Evolutionary conservation across 495 filamentous ascomycete genomes (phyloP).

Genomic region (Aspergillus bridgeri): DNA sequence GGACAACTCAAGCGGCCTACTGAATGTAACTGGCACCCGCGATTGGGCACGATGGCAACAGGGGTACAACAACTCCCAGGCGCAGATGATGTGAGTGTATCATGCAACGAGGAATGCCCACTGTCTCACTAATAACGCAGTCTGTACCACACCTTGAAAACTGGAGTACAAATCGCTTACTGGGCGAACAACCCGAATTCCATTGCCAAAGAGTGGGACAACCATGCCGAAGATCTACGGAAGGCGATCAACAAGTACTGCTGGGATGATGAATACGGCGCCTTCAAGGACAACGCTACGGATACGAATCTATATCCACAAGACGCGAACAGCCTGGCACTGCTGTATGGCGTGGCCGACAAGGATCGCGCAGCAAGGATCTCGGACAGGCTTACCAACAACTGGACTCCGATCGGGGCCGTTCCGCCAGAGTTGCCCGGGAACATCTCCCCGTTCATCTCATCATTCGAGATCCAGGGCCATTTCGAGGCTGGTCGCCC

Average conservation of each 20-base stretch:
- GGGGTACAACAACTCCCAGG: constrained; percentile 50
- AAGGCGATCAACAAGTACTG: constrained; percentile 45
- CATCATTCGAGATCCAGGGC: constrained; percentile 58
- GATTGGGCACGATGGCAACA: constrained; percentile 59
- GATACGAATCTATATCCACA: constrained; percentile 46
- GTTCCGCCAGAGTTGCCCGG: constrained; percentile 55
- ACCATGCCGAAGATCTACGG: constrained; percentile 35
- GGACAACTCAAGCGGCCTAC: constrained; percentile 43
- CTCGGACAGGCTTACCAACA: constrained; percentile 42
- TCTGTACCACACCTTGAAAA: constrained; percentile 49
- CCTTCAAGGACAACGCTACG: constrained; percentile 56
- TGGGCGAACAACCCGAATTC: constrained; percentile 47
- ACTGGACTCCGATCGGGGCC: constrained; percentile 59
- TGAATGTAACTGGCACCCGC: constrained; percentile 52
- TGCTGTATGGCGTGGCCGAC: constrained; percentile 36
- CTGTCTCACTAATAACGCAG: constrained; percentile 17
- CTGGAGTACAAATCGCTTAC: constrained; percentile 46
- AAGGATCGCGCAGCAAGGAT: constrained; percentile 32
- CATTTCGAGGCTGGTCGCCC: constrained; percentile 48
- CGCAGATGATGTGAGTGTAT: constrained; percentile 49
- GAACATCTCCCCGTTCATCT: constrained; percentile 59
- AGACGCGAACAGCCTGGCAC: constrained; percentile 51
- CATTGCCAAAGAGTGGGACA: constrained; percentile 41
- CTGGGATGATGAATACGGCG: constrained; percentile 49
- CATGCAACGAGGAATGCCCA: background rate